Percentiles rank a stretch among this genome's conserved stretches.
These are phyloP conservation scores for Chlorella sp. DNA, from an alignment of 139 green algal genomes.

Conservation along the genomic window DNA sequence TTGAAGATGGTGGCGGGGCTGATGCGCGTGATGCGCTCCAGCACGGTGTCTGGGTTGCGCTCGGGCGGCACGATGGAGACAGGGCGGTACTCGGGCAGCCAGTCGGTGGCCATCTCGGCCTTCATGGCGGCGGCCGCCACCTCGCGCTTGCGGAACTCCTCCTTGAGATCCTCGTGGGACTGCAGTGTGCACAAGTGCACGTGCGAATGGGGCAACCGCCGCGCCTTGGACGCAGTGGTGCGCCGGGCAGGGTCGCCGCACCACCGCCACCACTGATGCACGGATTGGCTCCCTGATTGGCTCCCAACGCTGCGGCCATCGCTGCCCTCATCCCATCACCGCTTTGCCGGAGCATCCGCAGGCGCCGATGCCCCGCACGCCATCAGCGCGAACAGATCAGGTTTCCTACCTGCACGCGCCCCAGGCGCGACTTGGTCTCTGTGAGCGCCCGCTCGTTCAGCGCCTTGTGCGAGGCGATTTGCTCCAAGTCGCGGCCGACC, in stretches of 20 bases:
- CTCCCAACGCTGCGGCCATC: no score
- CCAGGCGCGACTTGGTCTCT: not conserved
- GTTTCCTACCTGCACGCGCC: not conserved
- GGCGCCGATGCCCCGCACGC: not conserved
- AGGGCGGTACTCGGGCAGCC: slow-evolving; percentile 33
- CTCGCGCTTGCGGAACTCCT: slow-evolving; percentile 26
- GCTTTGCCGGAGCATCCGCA: no score
- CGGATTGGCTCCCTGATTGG: no score
- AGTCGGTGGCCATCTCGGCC: slow-evolving; percentile 19
- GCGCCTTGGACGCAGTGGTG: no score
- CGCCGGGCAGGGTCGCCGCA: no score
- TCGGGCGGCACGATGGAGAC: slow-evolving; percentile 22
- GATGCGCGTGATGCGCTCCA: slow-evolving; percentile 19
- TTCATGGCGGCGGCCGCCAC: slow-evolving; percentile 22
- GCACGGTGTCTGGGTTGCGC: slow-evolving; percentile 3
- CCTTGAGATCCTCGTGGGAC: slow-evolving; percentile 7
- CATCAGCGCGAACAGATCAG: not conserved
- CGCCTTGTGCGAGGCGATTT: not conserved
- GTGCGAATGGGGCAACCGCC: no score
- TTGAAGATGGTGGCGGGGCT: slow-evolving; percentile 29
- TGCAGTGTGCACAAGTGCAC: no score
- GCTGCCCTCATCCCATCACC: no score
- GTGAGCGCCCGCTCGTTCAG: slow-evolving; percentile 2
- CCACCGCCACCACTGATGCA: no score
- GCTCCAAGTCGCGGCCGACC: not conserved